Base-by-base conservation (phyloP, 371 early-diverging fungal species). In the Zychaea mexicana region DNA sequence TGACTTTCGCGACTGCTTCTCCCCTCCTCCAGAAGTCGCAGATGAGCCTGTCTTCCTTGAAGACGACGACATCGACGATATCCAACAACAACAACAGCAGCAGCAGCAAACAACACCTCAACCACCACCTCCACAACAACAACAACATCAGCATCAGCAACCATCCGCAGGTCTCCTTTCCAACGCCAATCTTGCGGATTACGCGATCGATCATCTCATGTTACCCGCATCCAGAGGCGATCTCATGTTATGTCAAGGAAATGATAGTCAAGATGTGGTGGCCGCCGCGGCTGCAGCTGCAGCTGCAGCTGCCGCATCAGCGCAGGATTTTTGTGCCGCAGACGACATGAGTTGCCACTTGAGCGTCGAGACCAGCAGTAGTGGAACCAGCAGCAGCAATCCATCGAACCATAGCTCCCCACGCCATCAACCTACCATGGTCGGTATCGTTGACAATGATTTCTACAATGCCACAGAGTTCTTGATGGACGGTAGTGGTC, bases 1-100 rank as follows among this genome's bases (percentile, higher is more conserved):
- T 26, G 81, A 81, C 57, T 81, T 81, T 46, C 69, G 72, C 47
- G 81, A 81, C 22, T 81, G 81, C 52, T 76, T 81, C 52, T 79
- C 80, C 8, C 77, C 77, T 26, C 74, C 79, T 39, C 53, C 66
- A 4, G 67, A 67, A 46, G 15, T 52, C 9, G 65, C 60, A 21
- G 65, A 59, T 26, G 28, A 33, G 31, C 32, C 64, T 21, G 27
- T 46, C 33, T 52, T 64, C 33, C 27, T 45, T 17, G 30, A 54
- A 4, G 53, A 53, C 22, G 17, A 9, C 3, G 13, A 27, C 47
- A 19, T 31, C 21, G n/a, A 17, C 28, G 10, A 53, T 39, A 53
- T 39, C 38, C 31, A 61, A 12, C 59, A 58, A 38, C 28, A 54
- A 28, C 36, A 39, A 39, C 33, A 30, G 32, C 31, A n/a, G n/a